Base-by-base conservation (phyloP, 2,329 filamentous ascomycete species). In the Epichloe aotearoae region DNA sequence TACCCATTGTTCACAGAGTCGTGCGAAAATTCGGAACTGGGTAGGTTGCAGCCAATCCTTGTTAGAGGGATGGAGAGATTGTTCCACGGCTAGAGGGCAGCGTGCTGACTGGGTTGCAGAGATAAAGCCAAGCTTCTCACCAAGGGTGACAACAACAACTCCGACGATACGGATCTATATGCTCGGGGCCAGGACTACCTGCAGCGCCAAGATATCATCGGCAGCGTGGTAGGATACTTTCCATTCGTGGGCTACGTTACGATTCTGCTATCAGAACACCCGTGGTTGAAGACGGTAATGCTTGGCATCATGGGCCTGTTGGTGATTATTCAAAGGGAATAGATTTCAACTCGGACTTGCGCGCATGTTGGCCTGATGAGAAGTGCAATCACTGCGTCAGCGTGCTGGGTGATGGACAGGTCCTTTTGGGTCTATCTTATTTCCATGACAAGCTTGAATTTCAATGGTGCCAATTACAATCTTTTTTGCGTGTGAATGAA, bases 231-330 rank as follows among this genome's bases (percentile, higher is more conserved):
- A 11, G 93, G 80, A 38, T 98, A 94, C 66, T 83, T 97, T 52
- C 93, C 93, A 0, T 94, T 93, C 61, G 89, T 97, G 14, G 93
- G 93, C 57, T 97, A 97, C 64, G 90, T 97, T 44, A 98, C 93
- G 2, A 98, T 98, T 59, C 74, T 97, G 67, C 74, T 98, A 55
- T 93, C 87, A 55, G 93, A 98, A 67, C 84, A 98, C 65, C 93
- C 93, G 5, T 97, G 91, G 91, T 67, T 97, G 60, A 98, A 98
- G 79, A 94, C 88, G 42, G 91, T 83, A 26, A 87, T 97, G 83
- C 68, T 98, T 62, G 91, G 88, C 1, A 77, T 96, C 47, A 98
- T 98, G 93, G 93, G 91, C 1, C 66, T 96, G 60, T 82, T 95
- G 71, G 93, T 96, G 26, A 84, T 98, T 46, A 66, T 98, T 60